A percentile compares a stretch with the other conserved stretches of the same genome.
phyloP scores from a whole-genome alignment of 78 protist genomes.

The Guillardia theta region DNA sequence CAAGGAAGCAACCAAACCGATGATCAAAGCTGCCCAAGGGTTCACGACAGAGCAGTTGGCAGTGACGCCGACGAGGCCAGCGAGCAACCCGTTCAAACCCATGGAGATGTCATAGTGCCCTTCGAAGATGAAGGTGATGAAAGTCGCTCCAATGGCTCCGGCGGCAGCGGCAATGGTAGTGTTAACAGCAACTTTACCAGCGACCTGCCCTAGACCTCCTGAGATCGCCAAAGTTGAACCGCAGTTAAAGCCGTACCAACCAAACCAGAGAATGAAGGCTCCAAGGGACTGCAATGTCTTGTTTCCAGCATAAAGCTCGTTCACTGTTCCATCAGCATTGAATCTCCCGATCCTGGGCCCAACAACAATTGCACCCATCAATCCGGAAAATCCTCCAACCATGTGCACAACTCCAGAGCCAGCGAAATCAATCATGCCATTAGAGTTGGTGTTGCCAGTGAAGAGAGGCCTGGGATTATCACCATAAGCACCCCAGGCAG shows the following conservation, averaged over 20 bases:
- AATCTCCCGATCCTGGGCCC: not conserved
- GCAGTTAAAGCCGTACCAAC: slow-evolving; percentile 61
- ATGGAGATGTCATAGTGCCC: not conserved
- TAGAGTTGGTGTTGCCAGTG: not conserved
- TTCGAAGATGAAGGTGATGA: not conserved
- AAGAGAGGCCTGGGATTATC: not conserved
- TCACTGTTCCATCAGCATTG: not conserved
- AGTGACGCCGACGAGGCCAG: slow-evolving; percentile 56
- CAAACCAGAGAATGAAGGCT: slow-evolving; percentile 47
- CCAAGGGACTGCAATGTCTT: not conserved
- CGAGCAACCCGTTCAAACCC: slow-evolving; percentile 44
- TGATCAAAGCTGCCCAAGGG: slow-evolving; percentile 39
- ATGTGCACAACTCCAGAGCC: slow-evolving; percentile 56
- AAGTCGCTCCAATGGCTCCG: slow-evolving; percentile 51
- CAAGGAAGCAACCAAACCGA: slow-evolving; percentile 38
- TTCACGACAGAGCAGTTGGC: slow-evolving; percentile 46
- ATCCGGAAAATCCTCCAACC: slow-evolving; percentile 51
- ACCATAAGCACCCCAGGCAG: not conserved
- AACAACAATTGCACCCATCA: not conserved
- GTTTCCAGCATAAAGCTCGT: not conserved
- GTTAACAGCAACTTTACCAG: not conserved
- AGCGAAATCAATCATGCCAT: not conserved
- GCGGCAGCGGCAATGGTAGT: not conserved
- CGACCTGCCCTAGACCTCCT: not conserved
- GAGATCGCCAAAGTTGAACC: slow-evolving; percentile 51